These are phyloP conservation scores for Coleophoma eucalyptorum DNA, from an alignment of 2,329 filamentous ascomycete genomes.

Conservation along the genomic window DNA sequence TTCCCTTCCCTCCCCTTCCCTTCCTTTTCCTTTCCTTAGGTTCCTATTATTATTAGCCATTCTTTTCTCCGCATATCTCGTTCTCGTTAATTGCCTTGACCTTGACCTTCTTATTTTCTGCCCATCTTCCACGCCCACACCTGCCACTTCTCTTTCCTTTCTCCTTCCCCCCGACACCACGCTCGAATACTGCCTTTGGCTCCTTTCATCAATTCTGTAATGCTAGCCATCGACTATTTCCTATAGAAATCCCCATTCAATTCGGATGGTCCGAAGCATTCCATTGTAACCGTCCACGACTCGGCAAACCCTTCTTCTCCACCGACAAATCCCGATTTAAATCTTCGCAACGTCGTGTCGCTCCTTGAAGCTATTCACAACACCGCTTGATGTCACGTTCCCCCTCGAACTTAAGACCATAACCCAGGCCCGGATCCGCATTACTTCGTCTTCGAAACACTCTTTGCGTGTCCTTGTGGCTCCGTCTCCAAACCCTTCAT, in stretches of 20 bases:
- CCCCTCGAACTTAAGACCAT: too few species aligned
- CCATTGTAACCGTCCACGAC: background rate
- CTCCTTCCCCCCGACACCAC: conserved; percentile 13
- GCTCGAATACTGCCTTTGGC: conserved; percentile 21
- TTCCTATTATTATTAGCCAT: conserved; percentile 1
- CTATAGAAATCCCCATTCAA: conserved; percentile 8
- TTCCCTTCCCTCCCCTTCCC: conserved; percentile 1
- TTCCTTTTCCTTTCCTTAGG: background rate
- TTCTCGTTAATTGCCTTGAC: background rate
- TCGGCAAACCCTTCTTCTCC: conserved; percentile 2
- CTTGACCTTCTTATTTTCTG: conserved; percentile 5
- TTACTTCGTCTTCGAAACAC: too few species aligned
- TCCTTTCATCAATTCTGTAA: conserved; percentile 17
- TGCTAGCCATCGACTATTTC: conserved; percentile 14
- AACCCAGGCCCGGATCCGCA: too few species aligned
- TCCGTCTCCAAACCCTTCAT: too few species aligned
- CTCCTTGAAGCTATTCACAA: conserved; percentile 25
- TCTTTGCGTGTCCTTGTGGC: too few species aligned
- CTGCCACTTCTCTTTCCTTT: conserved; percentile 4
- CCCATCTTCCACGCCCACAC: conserved; percentile 6
- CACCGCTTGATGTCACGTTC: background rate
- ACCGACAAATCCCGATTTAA: conserved; percentile 3
- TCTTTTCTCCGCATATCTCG: conserved; percentile 19
- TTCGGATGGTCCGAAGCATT: conserved; percentile 7
- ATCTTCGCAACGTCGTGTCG: conserved; percentile 13